These are phyloP conservation scores for Cinchona pubescens DNA, from an alignment of 257 asterid species.

Conservation along the genomic window DNA sequence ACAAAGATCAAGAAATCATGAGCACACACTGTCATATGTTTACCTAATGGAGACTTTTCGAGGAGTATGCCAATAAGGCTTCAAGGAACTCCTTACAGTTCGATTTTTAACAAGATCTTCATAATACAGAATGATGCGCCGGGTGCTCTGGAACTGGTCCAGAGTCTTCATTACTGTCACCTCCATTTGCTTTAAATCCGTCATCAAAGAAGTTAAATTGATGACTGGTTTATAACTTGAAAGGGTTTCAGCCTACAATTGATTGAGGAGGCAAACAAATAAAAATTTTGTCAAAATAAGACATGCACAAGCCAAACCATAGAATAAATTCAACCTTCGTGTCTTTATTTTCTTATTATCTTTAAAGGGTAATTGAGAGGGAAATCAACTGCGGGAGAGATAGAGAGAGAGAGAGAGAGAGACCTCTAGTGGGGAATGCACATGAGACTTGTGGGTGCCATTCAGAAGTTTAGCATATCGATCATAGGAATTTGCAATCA, in stretches of 20 bases:
- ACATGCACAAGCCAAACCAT: too few species aligned
- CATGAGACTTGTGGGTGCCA: slow-evolving; percentile 48
- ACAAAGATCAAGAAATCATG: neutral
- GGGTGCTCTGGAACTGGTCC: slow-evolving; percentile 59
- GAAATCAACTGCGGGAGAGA: too few species aligned
- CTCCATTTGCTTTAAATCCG: slow-evolving; percentile 64
- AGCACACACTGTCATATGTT: neutral
- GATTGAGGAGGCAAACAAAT: slow-evolving; percentile 14
- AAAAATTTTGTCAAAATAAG: neutral
- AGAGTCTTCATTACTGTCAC: slow-evolving; percentile 46
- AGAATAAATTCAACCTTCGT: neutral
- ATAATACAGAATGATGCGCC: slow-evolving; percentile 70
- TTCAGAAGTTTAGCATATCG: slow-evolving; percentile 36
- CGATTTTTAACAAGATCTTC: slow-evolving; percentile 77
- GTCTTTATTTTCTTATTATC: neutral
- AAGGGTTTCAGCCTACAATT: slow-evolving; percentile 67
- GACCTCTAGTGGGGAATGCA: slow-evolving; percentile 41
- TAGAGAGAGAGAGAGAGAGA: slow-evolving; percentile 1
- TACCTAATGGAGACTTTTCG: neutral
- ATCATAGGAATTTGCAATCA: slow-evolving; percentile 42
- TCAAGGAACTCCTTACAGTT: slow-evolving; percentile 47
- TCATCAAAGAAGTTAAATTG: slow-evolving; percentile 48
- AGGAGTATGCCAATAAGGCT: neutral
- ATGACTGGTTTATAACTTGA: slow-evolving; percentile 72
- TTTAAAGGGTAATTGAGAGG: neutral